phyloP scores from a whole-genome alignment of 345 rosid species.

The Eutrema yunnanense region DNA sequence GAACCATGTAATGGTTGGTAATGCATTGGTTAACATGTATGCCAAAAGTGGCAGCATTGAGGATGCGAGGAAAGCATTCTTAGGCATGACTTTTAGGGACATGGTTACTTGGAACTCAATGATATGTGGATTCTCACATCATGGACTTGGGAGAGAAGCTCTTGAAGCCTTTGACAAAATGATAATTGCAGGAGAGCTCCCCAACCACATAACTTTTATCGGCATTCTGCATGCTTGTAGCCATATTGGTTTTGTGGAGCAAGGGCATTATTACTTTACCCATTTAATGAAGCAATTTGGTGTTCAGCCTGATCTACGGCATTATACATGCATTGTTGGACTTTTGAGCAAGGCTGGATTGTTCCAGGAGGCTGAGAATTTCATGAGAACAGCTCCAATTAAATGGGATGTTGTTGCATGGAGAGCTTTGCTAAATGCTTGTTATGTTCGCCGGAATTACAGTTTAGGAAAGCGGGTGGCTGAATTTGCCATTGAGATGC shows the following conservation, averaged over 20 bases:
- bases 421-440: slow-evolving; percentile 70
- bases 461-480: slow-evolving; percentile 56
- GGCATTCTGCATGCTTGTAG: slow-evolving; percentile 80
- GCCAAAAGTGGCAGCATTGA: slow-evolving; percentile 53
- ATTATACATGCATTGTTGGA: slow-evolving; percentile 70
- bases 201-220: slow-evolving; percentile 67
- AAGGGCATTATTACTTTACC: slow-evolving; percentile 56
- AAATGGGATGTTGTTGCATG: slow-evolving; percentile 79
- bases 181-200: slow-evolving; percentile 44
- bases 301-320: slow-evolving; percentile 63
- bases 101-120: slow-evolving; percentile 62
- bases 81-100: slow-evolving; percentile 34
- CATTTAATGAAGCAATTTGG: slow-evolving; percentile 48
- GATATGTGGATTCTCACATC: slow-evolving; percentile 74
- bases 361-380: slow-evolving; percentile 50
- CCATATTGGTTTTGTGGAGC: slow-evolving; percentile 52
- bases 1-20: slow-evolving; percentile 54
- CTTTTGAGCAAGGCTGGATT: slow-evolving; percentile 70
- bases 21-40: slow-evolving; percentile 71
- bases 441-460: slow-evolving; percentile 53
- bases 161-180: slow-evolving; percentile 50
- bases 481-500: slow-evolving; percentile 29
- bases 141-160: slow-evolving; percentile 67
- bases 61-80: slow-evolving; percentile 48
- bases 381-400: slow-evolving; percentile 60